Evolutionary conservation across 257 asterid species (phyloP).

Genomic region (Solanum tarijense): DNA sequence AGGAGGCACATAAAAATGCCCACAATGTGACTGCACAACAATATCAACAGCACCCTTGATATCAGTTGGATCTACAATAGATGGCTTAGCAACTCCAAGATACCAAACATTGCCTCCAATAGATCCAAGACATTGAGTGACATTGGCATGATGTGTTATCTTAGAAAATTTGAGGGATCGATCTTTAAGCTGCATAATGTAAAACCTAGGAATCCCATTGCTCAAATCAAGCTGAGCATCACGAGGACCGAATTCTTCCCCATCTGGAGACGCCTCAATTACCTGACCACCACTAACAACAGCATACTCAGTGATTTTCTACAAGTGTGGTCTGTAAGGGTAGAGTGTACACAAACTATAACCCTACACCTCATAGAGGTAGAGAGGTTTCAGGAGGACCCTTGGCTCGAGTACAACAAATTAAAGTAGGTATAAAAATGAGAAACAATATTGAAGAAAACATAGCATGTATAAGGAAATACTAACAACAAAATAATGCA

Average conservation of each 20-base stretch:
- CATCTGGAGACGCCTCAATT: conserved; percentile 53
- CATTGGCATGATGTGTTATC: conserved; percentile 83
- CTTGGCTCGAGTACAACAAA: neutral
- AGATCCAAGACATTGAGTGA: conserved; percentile 89
- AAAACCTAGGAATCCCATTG: conserved; percentile 78
- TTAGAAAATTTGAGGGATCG: conserved; percentile 49
- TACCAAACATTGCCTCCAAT: conserved; percentile 81
- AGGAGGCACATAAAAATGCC: conserved; percentile 69
- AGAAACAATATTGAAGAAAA: neutral
- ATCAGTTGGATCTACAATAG: conserved; percentile 30
- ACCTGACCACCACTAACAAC: conserved; percentile 50
- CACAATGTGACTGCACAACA: conserved; percentile 40
- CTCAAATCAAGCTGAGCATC: conserved; percentile 87
- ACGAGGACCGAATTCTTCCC: conserved; percentile 60
- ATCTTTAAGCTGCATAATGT: conserved; percentile 67
- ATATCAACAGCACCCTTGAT: conserved; percentile 10
- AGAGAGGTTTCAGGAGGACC: neutral
- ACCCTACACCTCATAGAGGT: neutral
- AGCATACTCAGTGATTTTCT: neutral
- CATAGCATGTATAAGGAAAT: neutral
- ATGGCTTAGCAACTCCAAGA: conserved; percentile 84
- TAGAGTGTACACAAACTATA: neutral
- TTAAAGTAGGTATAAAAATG: neutral
- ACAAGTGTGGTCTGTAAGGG: neutral
- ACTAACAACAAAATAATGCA: neutral